Evolutionary conservation across 1,284 basidiomycete species (phyloP), one percentile per base, ranked within the genome.

Genomic region (Rhodotorula sp.): DNA sequence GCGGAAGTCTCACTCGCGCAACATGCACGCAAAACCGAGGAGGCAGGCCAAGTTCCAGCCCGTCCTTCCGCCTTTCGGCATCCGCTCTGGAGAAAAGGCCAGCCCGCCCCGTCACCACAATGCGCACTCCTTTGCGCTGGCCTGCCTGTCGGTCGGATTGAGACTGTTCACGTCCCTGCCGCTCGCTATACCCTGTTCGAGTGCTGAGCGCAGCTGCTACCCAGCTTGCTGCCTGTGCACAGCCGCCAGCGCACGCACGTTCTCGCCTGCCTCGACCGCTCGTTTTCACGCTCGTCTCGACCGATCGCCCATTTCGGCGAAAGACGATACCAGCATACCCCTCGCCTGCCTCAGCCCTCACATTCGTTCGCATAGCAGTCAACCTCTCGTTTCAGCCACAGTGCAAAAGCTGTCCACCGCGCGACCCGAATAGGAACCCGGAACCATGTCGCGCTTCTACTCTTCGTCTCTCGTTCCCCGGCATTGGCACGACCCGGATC

Each of bases 401-500:
- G 39, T 14, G 39, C 10, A 43, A 43, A 43, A 12, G 39, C 39
- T 8, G 39, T 43, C 39, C 39, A 10, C 39, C 39, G 39, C 39
- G 26, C 54, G n/a, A 3, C 54, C 58, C 31, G 10, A 31, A 3
- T 10, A n/a, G n/a, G n/a, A n/a, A n/a, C n/a, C n/a, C n/a, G n/a
- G n/a, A 43, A 46, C 12, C 34, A 67, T 67, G 65, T 3, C 49
- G n/a, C 67, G 67, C 43, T 52, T 49, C 15, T 63, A 69, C 63
- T 49, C 67, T 3, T 64, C 51, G 5, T 72, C 70, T 34, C 70
- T 74, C 43, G 58, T 74, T 20, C 70, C 70, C 1, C 58, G 43
- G 29, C 29, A 67, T 16, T 43, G 51, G 46, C 92, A 93, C 83
- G 87, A 90, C 81, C 87, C 88, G 31, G 86, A 85, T 61, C 86